Percentiles rank a stretch among this genome's conserved stretches.
Conservation (phyloP, 106 monocot genomes). For the Allium fistulosum region DNA sequence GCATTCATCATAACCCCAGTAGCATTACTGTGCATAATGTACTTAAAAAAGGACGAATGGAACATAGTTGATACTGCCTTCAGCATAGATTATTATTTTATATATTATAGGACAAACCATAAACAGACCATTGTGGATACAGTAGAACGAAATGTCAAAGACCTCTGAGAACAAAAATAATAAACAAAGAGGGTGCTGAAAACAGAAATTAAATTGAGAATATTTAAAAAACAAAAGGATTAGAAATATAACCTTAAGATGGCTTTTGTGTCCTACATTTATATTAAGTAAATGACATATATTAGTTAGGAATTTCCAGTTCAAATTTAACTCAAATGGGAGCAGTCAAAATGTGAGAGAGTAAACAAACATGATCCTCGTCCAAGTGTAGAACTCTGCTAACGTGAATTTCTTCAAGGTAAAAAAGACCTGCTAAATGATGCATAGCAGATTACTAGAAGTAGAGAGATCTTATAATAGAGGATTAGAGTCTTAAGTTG, state of each 20-base stretch:
- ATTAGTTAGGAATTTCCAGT: slow-evolving; percentile 15
- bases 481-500: background rate
- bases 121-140: background rate
- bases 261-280: slow-evolving; percentile 16
- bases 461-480: background rate
- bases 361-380: slow-evolving; percentile 23
- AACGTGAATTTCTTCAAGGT: slow-evolving; percentile 20
- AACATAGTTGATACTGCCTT: slow-evolving; percentile 6
- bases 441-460: slow-evolving; percentile 19
- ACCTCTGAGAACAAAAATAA: background rate
- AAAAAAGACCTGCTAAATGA: slow-evolving; percentile 30
- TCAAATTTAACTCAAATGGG: slow-evolving; percentile 9
- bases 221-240: slow-evolving; percentile 2
- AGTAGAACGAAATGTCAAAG: background rate
- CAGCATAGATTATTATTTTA: background rate
- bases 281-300: slow-evolving; percentile 15
- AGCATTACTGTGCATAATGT: slow-evolving; percentile 15
- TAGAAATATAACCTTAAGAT: slow-evolving; percentile 20
- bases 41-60: slow-evolving; percentile 9
- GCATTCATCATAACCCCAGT: slow-evolving; percentile 14
- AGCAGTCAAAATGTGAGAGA: slow-evolving; percentile 12
- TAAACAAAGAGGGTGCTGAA: background rate
- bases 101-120: background rate
- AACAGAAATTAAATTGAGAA: background rate
- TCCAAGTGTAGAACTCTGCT: slow-evolving; percentile 20